Percentiles rank a stretch among this genome's conserved stretches.
Conservation (phyloP, 768 basidiomycete genomes). For the Daedaleopsis nitida region DNA sequence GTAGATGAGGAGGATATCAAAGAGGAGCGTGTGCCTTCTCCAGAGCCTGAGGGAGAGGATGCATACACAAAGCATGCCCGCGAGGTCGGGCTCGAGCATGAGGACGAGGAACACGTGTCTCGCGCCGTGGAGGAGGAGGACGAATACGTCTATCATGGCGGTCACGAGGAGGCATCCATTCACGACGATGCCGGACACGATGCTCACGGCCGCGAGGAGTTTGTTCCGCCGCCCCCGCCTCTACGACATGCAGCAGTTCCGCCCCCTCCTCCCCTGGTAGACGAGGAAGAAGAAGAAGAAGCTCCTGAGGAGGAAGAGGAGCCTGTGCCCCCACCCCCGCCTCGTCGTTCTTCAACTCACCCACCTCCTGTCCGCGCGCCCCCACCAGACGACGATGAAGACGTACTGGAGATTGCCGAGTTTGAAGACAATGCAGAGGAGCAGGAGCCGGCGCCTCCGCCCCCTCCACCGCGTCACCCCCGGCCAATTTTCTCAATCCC, state of each 20-base stretch:
- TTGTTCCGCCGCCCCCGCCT: constrained; percentile 18
- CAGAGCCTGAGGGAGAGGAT: constrained; percentile 11
- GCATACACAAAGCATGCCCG: constrained; percentile 4
- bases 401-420: not conserved
- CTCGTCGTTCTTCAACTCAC: constrained; percentile 7
- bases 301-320: not conserved
- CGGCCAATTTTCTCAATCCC: constrained; percentile 2
- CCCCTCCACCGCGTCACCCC: constrained; percentile 13
- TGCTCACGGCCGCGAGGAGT: not conserved
- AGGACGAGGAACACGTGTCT: not conserved
- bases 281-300: constrained; percentile 4
- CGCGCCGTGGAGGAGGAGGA: not conserved
- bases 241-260: constrained; percentile 13
- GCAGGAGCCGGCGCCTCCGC: constrained; percentile 2
- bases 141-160: not conserved
- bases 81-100: constrained; percentile 9
- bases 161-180: not conserved
- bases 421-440: not conserved
- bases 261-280: not conserved
- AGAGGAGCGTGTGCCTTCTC: not conserved
- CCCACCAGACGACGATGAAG: constrained; percentile 4
- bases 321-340: constrained; percentile 7
- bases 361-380: constrained; percentile 5
- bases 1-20: not conserved
- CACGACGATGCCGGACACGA: not conserved